A percentile compares a stretch with the other conserved stretches of the same genome.
These are phyloP conservation scores for Orbilia ellipsospora DNA, from an alignment of 2,329 filamentous ascomycete species.

Conservation along the genomic window DNA sequence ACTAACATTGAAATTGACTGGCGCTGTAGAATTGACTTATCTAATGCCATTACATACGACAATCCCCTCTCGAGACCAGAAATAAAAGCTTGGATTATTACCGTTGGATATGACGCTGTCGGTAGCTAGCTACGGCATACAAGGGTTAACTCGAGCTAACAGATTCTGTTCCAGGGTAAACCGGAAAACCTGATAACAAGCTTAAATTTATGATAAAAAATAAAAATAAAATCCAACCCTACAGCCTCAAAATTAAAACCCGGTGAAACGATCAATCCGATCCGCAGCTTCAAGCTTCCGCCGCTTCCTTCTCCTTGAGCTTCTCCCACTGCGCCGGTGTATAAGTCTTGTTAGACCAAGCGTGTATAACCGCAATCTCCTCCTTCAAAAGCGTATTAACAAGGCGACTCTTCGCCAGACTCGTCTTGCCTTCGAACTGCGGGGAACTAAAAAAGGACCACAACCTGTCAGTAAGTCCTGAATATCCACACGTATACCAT, in stretches of 20 bases:
- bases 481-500: neutral
- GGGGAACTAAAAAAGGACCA: conserved; percentile 65
- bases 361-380: conserved; percentile 91
- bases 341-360: conserved; percentile 93
- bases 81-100: too few relatives aligned
- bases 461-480: neutral
- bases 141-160: too few relatives aligned
- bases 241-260: too few relatives aligned
- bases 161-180: too few relatives aligned
- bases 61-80: neutral
- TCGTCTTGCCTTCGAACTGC: conserved; percentile 76
- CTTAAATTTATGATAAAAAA: too few relatives aligned
- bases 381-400: conserved; percentile 85
- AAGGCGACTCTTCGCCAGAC: conserved; percentile 84
- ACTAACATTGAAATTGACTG: neutral
- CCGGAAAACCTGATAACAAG: too few relatives aligned
- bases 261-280: too few relatives aligned
- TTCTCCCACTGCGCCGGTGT: conserved; percentile 89
- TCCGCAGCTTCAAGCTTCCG: conserved; percentile 3
- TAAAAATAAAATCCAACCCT: too few relatives aligned
- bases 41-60: neutral
- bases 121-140: too few relatives aligned
- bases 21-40: too few relatives aligned
- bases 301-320: conserved; percentile 65
- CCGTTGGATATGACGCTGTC: too few relatives aligned